Base-by-base conservation (phyloP, 129 eudicot species). In the Pulicaria dysenterica region DNA sequence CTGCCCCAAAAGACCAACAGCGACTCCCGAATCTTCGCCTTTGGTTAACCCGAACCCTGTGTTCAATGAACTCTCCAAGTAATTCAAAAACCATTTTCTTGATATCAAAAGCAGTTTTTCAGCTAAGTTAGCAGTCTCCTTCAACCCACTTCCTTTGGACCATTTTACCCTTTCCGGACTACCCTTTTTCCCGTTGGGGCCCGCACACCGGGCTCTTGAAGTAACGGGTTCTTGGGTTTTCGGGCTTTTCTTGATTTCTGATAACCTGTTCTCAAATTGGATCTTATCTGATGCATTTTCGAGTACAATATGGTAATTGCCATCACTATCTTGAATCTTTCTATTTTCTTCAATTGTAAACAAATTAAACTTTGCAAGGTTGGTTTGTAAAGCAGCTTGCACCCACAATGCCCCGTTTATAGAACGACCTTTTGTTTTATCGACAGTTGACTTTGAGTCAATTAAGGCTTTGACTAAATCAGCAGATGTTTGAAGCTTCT, bases 361-460 rank as follows among this genome's bases (percentile, higher is more conserved):
- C 31, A 91, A 58, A 72, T 77, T 67, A 77, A 91, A 85, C 5
- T 75, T 91, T 24, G 95, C 87, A 64, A 91, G 87, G 60, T 83
- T 78, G 10, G 89, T 71, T 50, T 76, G 82, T n/a, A 91, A 67
- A 48, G 97, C 97, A 68, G 88, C 97, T 75, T 81, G 91, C 61
- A 87, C 91, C 96, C 96, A 90, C 51, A 75, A 67, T 74, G 79
- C 62, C 8, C 91, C 84, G 41, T 78, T 84, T 60, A 74, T 82
- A 63, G 31, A 44, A 59, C 56, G 64, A 17, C 64, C 45, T 73
- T 72, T 75, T 58, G 62, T 5, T 67, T 75, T 42, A 64, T 77
- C 34, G 46, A 58, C 43, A 48, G 77, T 48, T 71, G 61, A 19
- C 64, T 70, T 83, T 12, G 73, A 10, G 66, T 77, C 72, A 19